Conservation (phyloP, 2,329 filamentous ascomycete species). For the Thielaviopsis punctulata region DNA sequence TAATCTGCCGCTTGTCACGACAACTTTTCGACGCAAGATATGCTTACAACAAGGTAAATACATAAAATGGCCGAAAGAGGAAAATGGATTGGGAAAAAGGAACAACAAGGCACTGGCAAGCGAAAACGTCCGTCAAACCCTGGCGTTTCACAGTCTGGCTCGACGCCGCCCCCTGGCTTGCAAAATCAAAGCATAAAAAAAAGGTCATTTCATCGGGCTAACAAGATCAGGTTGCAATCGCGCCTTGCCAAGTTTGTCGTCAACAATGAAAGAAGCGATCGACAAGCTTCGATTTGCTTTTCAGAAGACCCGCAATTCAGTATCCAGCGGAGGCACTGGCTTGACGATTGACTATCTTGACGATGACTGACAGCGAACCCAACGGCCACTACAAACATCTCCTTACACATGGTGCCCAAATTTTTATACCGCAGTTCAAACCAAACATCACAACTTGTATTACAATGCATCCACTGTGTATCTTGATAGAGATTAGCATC, state of each 20-base stretch:
- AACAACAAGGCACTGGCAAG: constrained; percentile 1
- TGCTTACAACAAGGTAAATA: background rate
- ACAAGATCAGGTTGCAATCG: too few species aligned
- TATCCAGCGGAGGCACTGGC: background rate
- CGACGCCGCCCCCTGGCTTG: constrained; percentile 4
- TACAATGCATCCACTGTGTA: too few species aligned
- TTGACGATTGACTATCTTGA: too few species aligned
- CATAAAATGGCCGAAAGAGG: background rate
- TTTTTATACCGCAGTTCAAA: too few species aligned
- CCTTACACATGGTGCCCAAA: too few species aligned
- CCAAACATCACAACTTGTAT: too few species aligned
- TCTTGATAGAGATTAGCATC: too few species aligned
- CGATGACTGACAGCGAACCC: too few species aligned
- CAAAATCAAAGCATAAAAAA: background rate
- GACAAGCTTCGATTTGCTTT: background rate
- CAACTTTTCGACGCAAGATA: too few species aligned
- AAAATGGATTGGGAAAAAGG: background rate
- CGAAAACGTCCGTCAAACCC: constrained; percentile 10
- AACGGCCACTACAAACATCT: too few species aligned
- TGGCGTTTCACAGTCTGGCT: constrained; percentile 7
- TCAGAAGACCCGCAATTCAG: background rate
- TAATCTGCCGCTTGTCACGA: background rate
- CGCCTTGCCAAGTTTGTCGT: too few species aligned
- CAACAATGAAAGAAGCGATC: background rate
- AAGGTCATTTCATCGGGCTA: too few species aligned